A percentile compares a stretch with the other conserved stretches of the same genome.
phyloP scores from a whole-genome alignment of 768 basidiomycete genomes.

The Boletellus emodensis region DNA sequence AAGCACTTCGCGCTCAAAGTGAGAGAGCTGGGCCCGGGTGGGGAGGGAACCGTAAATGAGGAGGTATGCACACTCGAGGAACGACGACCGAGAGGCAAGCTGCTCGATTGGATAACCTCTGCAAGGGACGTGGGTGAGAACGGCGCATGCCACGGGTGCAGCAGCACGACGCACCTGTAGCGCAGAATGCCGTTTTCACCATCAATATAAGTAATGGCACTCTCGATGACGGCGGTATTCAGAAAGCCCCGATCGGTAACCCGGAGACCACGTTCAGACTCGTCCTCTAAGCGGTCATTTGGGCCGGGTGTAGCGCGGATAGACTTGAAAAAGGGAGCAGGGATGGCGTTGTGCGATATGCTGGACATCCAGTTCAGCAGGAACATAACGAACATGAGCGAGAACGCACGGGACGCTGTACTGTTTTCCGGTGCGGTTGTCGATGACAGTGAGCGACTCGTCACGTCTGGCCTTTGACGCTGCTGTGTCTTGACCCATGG shows the following conservation, averaged over 20 bases:
- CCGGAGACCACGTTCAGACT: constrained; percentile 76
- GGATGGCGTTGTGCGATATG: constrained; percentile 74
- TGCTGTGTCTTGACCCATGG: constrained; percentile 27
- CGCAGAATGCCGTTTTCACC: constrained; percentile 82
- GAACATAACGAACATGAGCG: background rate
- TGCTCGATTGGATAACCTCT: constrained; percentile 94
- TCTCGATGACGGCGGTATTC: constrained; percentile 78
- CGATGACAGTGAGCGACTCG: constrained; percentile 58
- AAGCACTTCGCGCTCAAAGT: constrained; percentile 74
- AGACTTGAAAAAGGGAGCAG: constrained; percentile 77
- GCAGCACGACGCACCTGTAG: constrained; percentile 51
- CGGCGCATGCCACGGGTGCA: background rate
- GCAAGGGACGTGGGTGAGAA: constrained; percentile 2
- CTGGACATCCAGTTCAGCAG: constrained; percentile 34
- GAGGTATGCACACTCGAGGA: constrained; percentile 81
- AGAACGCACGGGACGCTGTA: constrained; percentile 66
- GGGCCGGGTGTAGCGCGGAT: constrained; percentile 56
- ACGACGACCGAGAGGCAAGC: constrained; percentile 72
- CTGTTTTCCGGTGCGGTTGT: constrained; percentile 82
- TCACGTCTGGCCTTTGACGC: constrained; percentile 16
- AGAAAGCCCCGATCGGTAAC: constrained; percentile 78
- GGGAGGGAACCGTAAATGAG: constrained; percentile 87
- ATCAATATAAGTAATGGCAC: constrained; percentile 86
- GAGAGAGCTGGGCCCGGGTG: constrained; percentile 48
- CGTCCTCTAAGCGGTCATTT: constrained; percentile 74